These are phyloP conservation scores for Ophiocordyceps australis DNA, from an alignment of 2,329 filamentous ascomycete genomes.

Conservation along the genomic window DNA sequence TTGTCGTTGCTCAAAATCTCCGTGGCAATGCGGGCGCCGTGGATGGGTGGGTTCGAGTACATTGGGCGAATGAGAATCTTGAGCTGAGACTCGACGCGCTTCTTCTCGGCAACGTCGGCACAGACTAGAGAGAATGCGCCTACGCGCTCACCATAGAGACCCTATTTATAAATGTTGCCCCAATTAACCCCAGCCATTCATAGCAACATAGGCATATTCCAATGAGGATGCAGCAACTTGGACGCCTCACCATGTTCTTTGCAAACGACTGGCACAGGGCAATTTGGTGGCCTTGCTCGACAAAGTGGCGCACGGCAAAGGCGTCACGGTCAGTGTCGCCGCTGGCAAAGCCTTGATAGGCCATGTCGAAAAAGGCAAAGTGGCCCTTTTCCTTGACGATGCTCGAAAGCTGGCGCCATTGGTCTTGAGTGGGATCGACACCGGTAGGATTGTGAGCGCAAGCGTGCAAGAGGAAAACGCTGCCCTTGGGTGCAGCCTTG, in stretches of 20 bases:
- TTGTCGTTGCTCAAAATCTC: slow-evolving; percentile 75
- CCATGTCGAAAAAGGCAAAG: slow-evolving; percentile 98
- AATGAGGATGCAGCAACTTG: no score
- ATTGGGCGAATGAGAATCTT: slow-evolving; percentile 94
- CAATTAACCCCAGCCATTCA: no score
- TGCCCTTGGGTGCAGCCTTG: slow-evolving; percentile 71
- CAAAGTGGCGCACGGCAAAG: slow-evolving; percentile 83
- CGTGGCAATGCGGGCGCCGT: slow-evolving; percentile 86
- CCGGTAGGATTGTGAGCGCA: slow-evolving; percentile 97
- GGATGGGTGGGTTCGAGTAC: slow-evolving; percentile 96
- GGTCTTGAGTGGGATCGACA: slow-evolving; percentile 77
- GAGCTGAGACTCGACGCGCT: slow-evolving; percentile 90
- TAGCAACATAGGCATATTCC: no score
- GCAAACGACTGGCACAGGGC: slow-evolving; percentile 87
- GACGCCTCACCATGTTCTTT: slow-evolving; percentile 94
- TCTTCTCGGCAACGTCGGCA: slow-evolving; percentile 75
- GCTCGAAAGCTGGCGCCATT: slow-evolving; percentile 82
- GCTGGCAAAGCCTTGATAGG: slow-evolving; percentile 94
- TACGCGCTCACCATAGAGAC: slow-evolving; percentile 95
- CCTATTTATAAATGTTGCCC: no score
- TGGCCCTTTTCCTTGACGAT: slow-evolving; percentile 74
- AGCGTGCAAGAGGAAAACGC: slow-evolving; percentile 85
- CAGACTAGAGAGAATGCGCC: slow-evolving; percentile 91
- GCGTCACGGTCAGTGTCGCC: slow-evolving; percentile 86
- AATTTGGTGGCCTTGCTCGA: slow-evolving; percentile 78